Conservation (phyloP, 192 early-diverging fungal species). For the Linnemannia elongata region DNA sequence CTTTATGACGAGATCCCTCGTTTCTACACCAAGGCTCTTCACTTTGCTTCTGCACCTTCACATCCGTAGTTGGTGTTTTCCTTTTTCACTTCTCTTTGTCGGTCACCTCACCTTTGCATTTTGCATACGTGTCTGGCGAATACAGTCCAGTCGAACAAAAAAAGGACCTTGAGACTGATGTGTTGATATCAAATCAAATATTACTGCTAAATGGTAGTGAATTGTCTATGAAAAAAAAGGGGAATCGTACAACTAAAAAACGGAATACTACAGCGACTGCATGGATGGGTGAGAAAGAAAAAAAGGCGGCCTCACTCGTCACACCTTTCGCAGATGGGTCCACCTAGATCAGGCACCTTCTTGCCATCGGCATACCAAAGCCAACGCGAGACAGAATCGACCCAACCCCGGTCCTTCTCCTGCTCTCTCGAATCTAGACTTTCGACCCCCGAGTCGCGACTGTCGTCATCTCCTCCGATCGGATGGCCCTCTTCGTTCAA, state of each 20-base stretch:
- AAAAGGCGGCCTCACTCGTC: neutral
- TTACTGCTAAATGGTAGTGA: neutral
- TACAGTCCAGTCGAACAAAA: too few species aligned
- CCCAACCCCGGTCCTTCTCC: slow-evolving; percentile 32
- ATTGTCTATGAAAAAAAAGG: neutral
- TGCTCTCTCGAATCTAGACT: slow-evolving; percentile 3
- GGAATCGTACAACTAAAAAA: neutral
- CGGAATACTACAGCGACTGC: neutral
- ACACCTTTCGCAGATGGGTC: neutral
- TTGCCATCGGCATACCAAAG: slow-evolving; percentile 20
- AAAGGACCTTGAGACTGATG: neutral
- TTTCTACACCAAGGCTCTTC: slow-evolving; percentile 14
- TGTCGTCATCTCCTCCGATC: slow-evolving; percentile 2
- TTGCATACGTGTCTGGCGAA: neutral
- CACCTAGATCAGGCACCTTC: slow-evolving; percentile 6
- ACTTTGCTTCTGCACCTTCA: neutral
- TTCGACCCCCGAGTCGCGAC: slow-evolving; percentile 26
- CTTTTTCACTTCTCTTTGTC: neutral
- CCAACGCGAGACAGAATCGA: slow-evolving; percentile 35
- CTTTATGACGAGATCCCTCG: slow-evolving; percentile 40
- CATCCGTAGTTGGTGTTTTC: neutral
- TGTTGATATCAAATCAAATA: neutral
- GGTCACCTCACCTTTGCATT: neutral
- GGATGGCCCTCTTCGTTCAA: neutral
- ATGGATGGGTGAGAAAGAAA: neutral